Percentiles rank a stretch among this genome's conserved stretches.
Conservation (phyloP, 1,139 yeast species). For the Kodamaea sp. region DNA sequence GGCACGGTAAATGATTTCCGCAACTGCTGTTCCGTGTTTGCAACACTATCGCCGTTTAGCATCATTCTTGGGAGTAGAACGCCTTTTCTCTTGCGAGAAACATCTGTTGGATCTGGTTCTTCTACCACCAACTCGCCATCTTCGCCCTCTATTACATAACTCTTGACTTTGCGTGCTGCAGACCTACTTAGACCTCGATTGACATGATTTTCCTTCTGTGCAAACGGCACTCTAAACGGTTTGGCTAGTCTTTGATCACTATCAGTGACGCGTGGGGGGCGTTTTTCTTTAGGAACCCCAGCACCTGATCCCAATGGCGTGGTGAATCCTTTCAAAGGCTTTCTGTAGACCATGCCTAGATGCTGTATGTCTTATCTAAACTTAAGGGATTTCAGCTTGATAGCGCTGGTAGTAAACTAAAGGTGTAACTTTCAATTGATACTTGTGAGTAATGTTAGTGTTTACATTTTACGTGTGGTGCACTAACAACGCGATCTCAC, state of each 20-base stretch:
- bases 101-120: constrained; percentile 26
- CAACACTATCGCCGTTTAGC: constrained; percentile 30
- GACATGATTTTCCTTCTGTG: constrained; percentile 13
- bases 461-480: no score
- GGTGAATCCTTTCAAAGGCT: constrained; percentile 41
- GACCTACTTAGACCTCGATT: constrained; percentile 24
- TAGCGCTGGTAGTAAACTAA: no score
- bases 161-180: constrained; percentile 30
- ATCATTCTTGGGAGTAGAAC: constrained; percentile 52
- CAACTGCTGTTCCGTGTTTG: constrained; percentile 35
- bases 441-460: no score
- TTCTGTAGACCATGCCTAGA: constrained; percentile 35
- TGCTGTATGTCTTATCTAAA: no score
- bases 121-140: constrained; percentile 16
- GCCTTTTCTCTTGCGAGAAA: constrained; percentile 34
- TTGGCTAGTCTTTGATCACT: constrained; percentile 36
- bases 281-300: constrained; percentile 41
- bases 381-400: no score
- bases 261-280: constrained; percentile 43
- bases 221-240: constrained; percentile 48
- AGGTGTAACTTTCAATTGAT: no score
- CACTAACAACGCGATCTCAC: no score
- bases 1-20: constrained; percentile 54
- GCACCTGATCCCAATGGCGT: constrained; percentile 51
- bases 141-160: constrained; percentile 28